Base-by-base conservation (phyloP, 164 flowering plant genomes). In the Annona cherimola region DNA sequence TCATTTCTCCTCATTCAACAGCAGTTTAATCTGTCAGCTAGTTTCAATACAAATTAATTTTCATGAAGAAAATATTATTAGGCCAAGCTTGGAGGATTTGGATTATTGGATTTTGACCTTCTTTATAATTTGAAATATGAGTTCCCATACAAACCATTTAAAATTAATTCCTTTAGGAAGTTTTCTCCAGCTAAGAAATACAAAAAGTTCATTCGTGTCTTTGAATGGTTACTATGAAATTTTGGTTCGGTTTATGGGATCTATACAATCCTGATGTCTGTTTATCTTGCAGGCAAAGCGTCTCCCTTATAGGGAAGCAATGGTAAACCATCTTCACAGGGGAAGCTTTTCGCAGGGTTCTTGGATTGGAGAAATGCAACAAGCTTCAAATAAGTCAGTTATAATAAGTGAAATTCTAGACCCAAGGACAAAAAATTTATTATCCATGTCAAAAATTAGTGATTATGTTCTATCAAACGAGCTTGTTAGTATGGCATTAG, bases 301-400 rank as follows among this genome's bases (percentile, higher is more conserved):
- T 60, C 88, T 89, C 42, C 97, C 97, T 18, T 87, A 75, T 64
- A 77, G 80, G 71, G 90, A 84, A 75, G 77, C 88, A 64, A 74
- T 74, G 81, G 74, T 74, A 55, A 63, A 79, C 59, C 80, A 73
- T 54, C 73, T 50, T 61, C 78, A 81, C 65, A 76, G 85, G 76
- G 87, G 88, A 70, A 84, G 88, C 81, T 78, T 82, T 77, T 86
- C 90, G 7, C 85, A 83, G 72, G 85, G 89, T 69, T 89, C 97
- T 68, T 91, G 97, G 97, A 91, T 89, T 61, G 90, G 91, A 39
- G 94, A 89, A 78, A 91, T 91, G 97, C 92, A 87, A 78, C 89
- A 89, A 79, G 94, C 97, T 67, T 91, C 97, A 6, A 90, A 87
- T 77, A 87, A 88, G 64, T 86, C 94, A 54, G 91, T 91, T 69